phyloP scores from a whole-genome alignment of 2,329 filamentous ascomycete species.

The Plenodomus tracheiphilus region DNA sequence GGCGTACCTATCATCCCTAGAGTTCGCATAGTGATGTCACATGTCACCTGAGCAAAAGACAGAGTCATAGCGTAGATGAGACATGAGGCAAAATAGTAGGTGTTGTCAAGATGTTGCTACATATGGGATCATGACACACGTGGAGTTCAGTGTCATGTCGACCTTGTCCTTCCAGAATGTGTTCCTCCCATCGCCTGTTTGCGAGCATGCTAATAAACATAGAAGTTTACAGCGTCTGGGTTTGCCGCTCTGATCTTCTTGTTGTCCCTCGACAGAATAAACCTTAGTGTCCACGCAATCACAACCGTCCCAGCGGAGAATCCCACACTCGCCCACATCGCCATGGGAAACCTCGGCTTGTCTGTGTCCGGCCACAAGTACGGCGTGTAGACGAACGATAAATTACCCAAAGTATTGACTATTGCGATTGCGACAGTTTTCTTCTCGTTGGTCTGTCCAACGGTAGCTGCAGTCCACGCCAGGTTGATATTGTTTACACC shows the following conservation, averaged over 20 bases:
- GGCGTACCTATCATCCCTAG: too few relatives aligned
- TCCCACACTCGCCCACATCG: slow-evolving; percentile 22
- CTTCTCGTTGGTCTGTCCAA: slow-evolving; percentile 48
- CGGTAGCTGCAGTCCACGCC: slow-evolving; percentile 44
- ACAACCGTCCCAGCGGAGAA: slow-evolving; percentile 21
- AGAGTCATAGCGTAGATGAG: too few relatives aligned
- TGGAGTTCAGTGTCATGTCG: too few relatives aligned
- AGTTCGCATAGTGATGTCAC: too few relatives aligned
- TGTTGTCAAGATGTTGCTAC: too few relatives aligned
- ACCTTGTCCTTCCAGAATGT: too few relatives aligned
- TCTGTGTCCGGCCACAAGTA: slow-evolving; percentile 29
- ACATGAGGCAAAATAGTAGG: too few relatives aligned
- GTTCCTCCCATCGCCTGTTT: too few relatives aligned
- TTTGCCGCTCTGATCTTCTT: slow-evolving; percentile 18
- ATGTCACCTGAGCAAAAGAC: too few relatives aligned
- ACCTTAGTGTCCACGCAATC: slow-evolving; percentile 16
- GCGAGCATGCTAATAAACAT: too few relatives aligned
- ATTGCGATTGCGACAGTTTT: slow-evolving; percentile 46
- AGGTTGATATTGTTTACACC: slow-evolving; percentile 42
- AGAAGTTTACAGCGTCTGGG: slow-evolving; percentile 18
- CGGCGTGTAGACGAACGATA: slow-evolving; percentile 43
- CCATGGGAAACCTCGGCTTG: slow-evolving; percentile 19
- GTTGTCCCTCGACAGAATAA: slow-evolving; percentile 17
- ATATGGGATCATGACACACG: too few relatives aligned
- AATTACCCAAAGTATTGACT: slow-evolving; percentile 47